Conservation (phyloP, 768 basidiomycete species). For the Suillus tomentosus region DNA sequence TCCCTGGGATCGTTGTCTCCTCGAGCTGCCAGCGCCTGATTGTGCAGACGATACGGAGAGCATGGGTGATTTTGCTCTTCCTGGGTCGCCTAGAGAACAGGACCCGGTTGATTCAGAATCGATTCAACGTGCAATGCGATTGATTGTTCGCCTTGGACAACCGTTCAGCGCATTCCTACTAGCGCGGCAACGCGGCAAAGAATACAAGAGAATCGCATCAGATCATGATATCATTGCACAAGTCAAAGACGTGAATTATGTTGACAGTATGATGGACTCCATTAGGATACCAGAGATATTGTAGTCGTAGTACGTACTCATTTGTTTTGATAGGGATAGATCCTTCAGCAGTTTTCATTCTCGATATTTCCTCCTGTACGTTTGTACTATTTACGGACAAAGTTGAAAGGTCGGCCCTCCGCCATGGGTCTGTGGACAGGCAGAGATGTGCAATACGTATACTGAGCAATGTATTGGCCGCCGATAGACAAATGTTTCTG, state of each 20-base stretch:
- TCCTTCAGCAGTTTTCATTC: no score
- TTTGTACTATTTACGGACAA: no score
- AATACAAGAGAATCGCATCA: background rate
- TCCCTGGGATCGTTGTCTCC: background rate
- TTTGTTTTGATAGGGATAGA: no score
- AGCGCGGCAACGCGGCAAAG: background rate
- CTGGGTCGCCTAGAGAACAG: background rate
- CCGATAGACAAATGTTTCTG: no score
- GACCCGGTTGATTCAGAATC: background rate
- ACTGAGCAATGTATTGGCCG: no score
- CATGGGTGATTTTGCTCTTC: no score
- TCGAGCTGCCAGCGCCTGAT: background rate
- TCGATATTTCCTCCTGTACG: no score
- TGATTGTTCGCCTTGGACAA: background rate
- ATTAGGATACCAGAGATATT: background rate
- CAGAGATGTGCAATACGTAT: no score
- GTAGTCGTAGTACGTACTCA: background rate
- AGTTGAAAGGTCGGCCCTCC: no score
- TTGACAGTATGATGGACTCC: background rate
- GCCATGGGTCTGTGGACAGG: no score
- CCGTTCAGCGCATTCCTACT: background rate
- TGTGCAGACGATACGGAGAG: background rate
- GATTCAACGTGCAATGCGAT: background rate
- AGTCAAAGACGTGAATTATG: background rate
- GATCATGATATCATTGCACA: background rate